Evolutionary conservation across 108 stramenopile genomes (phyloP).

Genomic region (Cafeteria roenbergensis): DNA sequence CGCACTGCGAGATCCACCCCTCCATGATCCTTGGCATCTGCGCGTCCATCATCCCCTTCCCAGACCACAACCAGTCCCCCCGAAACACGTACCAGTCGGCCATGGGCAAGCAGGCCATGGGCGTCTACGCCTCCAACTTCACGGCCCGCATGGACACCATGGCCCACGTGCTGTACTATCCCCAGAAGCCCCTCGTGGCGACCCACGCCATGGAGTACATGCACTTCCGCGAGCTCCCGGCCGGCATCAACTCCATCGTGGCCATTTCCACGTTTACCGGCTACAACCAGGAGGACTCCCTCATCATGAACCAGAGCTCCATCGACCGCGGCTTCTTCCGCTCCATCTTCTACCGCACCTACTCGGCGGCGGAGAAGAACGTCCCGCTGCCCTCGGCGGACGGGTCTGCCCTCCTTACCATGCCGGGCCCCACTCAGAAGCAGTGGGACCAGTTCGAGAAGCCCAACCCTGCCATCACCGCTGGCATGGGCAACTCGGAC

Average conservation of each 20-base stretch:
- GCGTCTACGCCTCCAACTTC: slow-evolving; percentile 85
- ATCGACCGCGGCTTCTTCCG: slow-evolving; percentile 96
- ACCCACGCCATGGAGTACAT: slow-evolving; percentile 94
- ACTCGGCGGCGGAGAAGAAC: slow-evolving; percentile 8
- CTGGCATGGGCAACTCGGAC: slow-evolving; percentile 68
- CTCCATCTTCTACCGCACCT: slow-evolving; percentile 41
- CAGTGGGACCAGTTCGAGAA: slow-evolving; percentile 7
- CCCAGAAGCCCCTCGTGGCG: slow-evolving; percentile 91
- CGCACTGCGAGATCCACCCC: slow-evolving; percentile 98
- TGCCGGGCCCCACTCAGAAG: neutral
- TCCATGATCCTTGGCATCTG: slow-evolving; percentile 59
- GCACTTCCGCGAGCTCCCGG: slow-evolving; percentile 91
- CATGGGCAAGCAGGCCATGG: slow-evolving; percentile 80
- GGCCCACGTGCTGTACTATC: slow-evolving; percentile 97
- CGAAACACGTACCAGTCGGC: slow-evolving; percentile 94
- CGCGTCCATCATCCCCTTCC: slow-evolving; percentile 92
- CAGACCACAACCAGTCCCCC: slow-evolving; percentile 98
- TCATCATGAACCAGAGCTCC: slow-evolving; percentile 93
- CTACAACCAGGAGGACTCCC: slow-evolving; percentile 93
- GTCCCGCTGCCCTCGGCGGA: too few relatives aligned
- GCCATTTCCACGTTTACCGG: slow-evolving; percentile 97
- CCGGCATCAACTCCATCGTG: slow-evolving; percentile 88
- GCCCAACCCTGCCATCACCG: slow-evolving; percentile 15
- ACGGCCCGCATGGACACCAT: slow-evolving; percentile 98
- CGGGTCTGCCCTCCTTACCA: neutral